Base-by-base conservation (phyloP, 257 asterid genomes). In the Henckelia pumila region DNA sequence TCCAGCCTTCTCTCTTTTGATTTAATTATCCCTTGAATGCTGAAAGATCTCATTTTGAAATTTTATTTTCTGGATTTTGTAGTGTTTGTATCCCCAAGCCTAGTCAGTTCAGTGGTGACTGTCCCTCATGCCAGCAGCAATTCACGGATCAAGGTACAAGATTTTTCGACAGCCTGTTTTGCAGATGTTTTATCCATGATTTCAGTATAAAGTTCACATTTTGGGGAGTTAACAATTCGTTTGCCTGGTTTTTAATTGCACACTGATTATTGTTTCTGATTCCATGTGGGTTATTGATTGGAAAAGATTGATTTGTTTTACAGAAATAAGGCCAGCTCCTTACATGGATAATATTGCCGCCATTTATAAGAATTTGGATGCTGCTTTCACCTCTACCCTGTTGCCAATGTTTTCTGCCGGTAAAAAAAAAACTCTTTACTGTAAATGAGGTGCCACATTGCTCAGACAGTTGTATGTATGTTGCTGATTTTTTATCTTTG, bases 251-350 rank as follows among this genome's bases (percentile, higher is more conserved):
- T 8, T 35, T 10, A 35, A 35, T 35, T 10, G 47, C 47, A 35
- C 0, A 35, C 16, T 8, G 3, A 35, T 35, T 35, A 35, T 1
- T 35, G 16, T 35, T 35, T 35, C 4, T 35, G 2, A 35, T 35
- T 35, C 47, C 47, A 0, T 35, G 16, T 35, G 47, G 50, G 28
- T 7, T 28, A 5, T 56, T 63, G 25, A 29, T 17, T 74, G 11
- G 28, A n/a, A 25, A 30, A 59, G 14, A 20, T 61, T n/a, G 29
- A 30, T 64, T 35, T 13, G 5, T 32, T 26, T 40, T 77, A 62
- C 86, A 93, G 99, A 85, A 28, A 59, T 81, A 56, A 86, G 99
- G 35, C 77, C 92, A 25, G 95, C 93, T 20, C 80, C 88, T 64
- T 69, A 79, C 55, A 61, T 93, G 84, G 97, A 88, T 77, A 86